These are phyloP conservation scores for Penicillium sp. DNA, from an alignment of 2,329 filamentous ascomycete species.

Conservation along the genomic window DNA sequence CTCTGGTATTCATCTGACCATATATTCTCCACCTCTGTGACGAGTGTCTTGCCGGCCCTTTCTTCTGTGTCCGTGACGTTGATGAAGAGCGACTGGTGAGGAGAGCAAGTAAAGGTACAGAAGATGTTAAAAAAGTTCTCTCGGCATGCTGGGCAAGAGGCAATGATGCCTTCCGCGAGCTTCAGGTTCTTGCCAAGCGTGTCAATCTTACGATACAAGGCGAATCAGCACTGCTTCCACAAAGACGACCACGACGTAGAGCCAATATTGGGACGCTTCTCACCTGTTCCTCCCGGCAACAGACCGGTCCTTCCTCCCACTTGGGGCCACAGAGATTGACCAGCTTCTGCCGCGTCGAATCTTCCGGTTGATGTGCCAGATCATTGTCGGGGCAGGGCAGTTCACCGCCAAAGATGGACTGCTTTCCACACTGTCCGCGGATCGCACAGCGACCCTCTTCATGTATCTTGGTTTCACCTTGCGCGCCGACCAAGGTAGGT, in stretches of 20 bases:
- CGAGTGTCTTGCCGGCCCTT: slow-evolving; percentile 55
- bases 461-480: slow-evolving; percentile 55
- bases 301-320: slow-evolving; percentile 79
- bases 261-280: slow-evolving; percentile 4
- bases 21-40: slow-evolving; percentile 85
- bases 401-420: slow-evolving; percentile 82
- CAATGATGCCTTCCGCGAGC: slow-evolving; percentile 81
- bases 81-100: slow-evolving; percentile 90
- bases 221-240: slow-evolving; percentile 12
- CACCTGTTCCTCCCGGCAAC: slow-evolving; percentile 75
- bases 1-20: slow-evolving; percentile 77
- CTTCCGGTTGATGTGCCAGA: slow-evolving; percentile 68
- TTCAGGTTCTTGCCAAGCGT: slow-evolving; percentile 78
- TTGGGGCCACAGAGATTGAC: slow-evolving; percentile 80
- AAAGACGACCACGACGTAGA: background rate
- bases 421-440: slow-evolving; percentile 84
- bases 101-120: slow-evolving; percentile 96
- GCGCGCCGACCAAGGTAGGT: slow-evolving; percentile 24
- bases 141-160: slow-evolving; percentile 93
- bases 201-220: slow-evolving; percentile 55
- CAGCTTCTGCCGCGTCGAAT: slow-evolving; percentile 68
- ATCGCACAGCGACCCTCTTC: slow-evolving; percentile 87
- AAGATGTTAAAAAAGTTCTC: slow-evolving; percentile 98
- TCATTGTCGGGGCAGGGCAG: slow-evolving; percentile 92
- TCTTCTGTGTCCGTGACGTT: slow-evolving; percentile 75